These are phyloP conservation scores for Harringtonia aguacate DNA, from an alignment of 2,329 filamentous ascomycete genomes.

Conservation along the genomic window DNA sequence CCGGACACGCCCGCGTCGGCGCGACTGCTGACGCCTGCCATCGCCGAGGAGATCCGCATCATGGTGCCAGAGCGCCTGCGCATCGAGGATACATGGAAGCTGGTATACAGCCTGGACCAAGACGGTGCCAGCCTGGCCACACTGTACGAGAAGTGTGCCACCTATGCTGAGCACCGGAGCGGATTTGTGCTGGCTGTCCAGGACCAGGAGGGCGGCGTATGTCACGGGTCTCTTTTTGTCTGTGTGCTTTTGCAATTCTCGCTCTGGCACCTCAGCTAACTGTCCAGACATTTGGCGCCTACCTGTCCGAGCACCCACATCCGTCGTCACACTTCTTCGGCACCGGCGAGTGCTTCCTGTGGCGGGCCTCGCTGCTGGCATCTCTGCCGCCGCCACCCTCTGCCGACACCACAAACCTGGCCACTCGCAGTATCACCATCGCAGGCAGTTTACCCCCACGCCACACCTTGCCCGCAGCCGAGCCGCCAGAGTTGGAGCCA, in stretches of 20 bases:
- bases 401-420: constrained; percentile 36
- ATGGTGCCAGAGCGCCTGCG: constrained; percentile 80
- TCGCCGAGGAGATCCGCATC: constrained; percentile 89
- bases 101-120: constrained; percentile 84
- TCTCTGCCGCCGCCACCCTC: constrained; percentile 60
- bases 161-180: constrained; percentile 57
- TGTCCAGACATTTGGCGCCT: constrained; percentile 75
- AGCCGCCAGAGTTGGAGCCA: not conserved
- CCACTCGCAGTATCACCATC: constrained; percentile 30
- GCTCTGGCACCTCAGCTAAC: not conserved
- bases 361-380: constrained; percentile 61
- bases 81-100: constrained; percentile 74
- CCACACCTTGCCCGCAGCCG: constrained; percentile 2
- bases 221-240: constrained; percentile 15
- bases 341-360: constrained; percentile 92
- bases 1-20: constrained; percentile 47
- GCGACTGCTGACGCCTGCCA: constrained; percentile 55
- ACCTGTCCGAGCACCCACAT: constrained; percentile 80
- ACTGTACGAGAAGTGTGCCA: constrained; percentile 68
- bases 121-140: constrained; percentile 82
- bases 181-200: constrained; percentile 84
- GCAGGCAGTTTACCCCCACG: constrained; percentile 13
- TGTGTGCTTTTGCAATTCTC: not conserved
- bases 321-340: constrained; percentile 81
- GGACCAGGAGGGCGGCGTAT: constrained; percentile 64